These are phyloP conservation scores for Melaleuca quinquenervia DNA, from an alignment of 345 rosid species.

Conservation along the genomic window DNA sequence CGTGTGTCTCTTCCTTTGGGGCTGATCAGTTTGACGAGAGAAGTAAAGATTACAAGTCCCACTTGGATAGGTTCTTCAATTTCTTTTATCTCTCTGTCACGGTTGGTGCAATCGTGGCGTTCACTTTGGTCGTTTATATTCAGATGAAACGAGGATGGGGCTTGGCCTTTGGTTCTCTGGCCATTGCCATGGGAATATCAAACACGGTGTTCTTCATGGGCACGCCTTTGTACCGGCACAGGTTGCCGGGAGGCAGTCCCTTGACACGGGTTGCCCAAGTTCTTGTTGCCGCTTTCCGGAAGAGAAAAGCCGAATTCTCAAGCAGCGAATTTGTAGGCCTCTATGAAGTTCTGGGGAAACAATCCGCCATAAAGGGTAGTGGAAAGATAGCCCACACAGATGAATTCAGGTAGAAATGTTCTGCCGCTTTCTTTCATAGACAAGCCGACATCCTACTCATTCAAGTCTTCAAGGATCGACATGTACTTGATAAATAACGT, in stretches of 20 bases:
- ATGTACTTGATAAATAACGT: not conserved
- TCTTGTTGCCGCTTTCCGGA: conserved; percentile 62
- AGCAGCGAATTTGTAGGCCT: conserved; percentile 69
- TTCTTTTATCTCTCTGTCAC: conserved; percentile 85
- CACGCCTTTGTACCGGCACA: conserved; percentile 80
- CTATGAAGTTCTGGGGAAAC: conserved; percentile 65
- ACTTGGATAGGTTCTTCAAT: conserved; percentile 88
- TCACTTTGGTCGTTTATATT: conserved; percentile 80
- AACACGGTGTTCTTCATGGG: conserved; percentile 69
- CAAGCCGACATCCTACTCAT: not conserved
- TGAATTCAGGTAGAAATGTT: conserved; percentile 38
- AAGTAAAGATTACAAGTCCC: conserved; percentile 58
- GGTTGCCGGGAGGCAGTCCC: conserved; percentile 97
- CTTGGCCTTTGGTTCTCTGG: conserved; percentile 74
- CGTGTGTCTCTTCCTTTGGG: conserved; percentile 93
- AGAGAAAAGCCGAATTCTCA: conserved; percentile 45
- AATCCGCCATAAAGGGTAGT: conserved; percentile 74
- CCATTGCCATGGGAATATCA: conserved; percentile 82
- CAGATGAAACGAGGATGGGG: conserved; percentile 84
- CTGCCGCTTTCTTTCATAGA: not conserved
- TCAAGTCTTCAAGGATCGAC: not conserved
- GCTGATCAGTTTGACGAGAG: conserved; percentile 95
- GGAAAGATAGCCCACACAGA: conserved; percentile 63
- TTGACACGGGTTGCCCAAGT: conserved; percentile 86
- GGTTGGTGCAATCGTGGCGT: conserved; percentile 73